Percentiles rank a stretch among this genome's conserved stretches.
Conservation (phyloP, 495 filamentous ascomycete genomes). For the Hyaloscypha hepaticicola region DNA sequence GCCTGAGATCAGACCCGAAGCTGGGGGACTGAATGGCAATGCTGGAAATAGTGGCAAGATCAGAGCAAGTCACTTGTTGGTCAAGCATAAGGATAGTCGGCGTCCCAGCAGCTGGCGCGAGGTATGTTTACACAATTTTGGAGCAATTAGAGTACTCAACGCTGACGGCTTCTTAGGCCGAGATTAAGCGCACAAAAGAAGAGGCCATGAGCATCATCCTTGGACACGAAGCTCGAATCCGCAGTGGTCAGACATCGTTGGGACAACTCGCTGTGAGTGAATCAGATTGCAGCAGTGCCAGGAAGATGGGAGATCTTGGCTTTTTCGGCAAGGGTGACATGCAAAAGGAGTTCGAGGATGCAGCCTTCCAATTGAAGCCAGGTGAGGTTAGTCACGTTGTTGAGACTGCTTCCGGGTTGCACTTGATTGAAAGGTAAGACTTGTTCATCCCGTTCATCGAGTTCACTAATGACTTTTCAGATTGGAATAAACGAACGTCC, state of each 20-base stretch:
- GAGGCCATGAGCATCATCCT: conserved; percentile 78
- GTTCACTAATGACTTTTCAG: conserved; percentile 3
- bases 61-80: conserved; percentile 82
- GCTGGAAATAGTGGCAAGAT: conserved; percentile 79
- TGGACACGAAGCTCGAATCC: conserved; percentile 70
- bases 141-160: not conserved
- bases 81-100: conserved; percentile 87
- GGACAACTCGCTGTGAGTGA: conserved; percentile 83
- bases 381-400: conserved; percentile 84
- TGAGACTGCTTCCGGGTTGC: conserved; percentile 89
- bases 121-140: conserved; percentile 33
- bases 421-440: conserved; percentile 89
- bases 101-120: conserved; percentile 91
- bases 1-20: conserved; percentile 49
- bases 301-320: conserved; percentile 92
- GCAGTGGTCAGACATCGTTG: conserved; percentile 61
- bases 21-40: conserved; percentile 37
- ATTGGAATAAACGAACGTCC: conserved; percentile 10
- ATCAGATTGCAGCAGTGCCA: conserved; percentile 91
- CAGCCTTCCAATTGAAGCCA: conserved; percentile 80
- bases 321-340: conserved; percentile 93
- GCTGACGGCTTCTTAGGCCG: conserved; percentile 41
- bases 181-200: conserved; percentile 84
- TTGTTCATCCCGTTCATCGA: not conserved
- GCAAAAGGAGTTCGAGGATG: conserved; percentile 98